Conservation (phyloP, 306 rosid species). For the Prunus davidiana region DNA sequence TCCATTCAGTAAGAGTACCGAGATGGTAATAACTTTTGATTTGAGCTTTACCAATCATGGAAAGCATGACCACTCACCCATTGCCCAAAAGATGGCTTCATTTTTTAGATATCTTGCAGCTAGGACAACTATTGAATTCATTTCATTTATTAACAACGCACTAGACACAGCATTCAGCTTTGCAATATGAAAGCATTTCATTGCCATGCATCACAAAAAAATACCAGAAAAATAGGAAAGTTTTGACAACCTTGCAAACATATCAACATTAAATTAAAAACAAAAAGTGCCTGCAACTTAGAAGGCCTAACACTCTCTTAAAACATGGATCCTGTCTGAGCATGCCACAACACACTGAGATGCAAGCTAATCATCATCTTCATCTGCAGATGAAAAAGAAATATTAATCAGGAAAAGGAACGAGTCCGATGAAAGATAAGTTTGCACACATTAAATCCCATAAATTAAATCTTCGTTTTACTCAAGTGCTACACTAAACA, state of each 20-base stretch:
- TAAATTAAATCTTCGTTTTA: background rate
- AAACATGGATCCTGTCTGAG: conserved; percentile 15
- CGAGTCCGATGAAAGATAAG: background rate
- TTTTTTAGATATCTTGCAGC: background rate
- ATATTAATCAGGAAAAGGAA: background rate
- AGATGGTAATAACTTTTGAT: background rate
- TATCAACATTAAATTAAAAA: conserved; percentile 7
- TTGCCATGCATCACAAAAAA: background rate
- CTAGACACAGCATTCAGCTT: background rate
- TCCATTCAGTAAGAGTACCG: background rate
- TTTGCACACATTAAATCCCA: background rate
- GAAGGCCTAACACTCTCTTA: conserved; percentile 1
- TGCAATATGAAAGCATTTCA: background rate
- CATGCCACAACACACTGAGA: conserved; percentile 22
- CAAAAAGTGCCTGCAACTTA: background rate
- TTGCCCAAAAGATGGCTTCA: background rate
- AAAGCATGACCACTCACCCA: background rate
- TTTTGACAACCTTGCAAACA: conserved; percentile 31
- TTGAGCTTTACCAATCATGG: background rate
- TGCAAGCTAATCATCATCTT: conserved; percentile 50
- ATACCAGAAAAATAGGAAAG: background rate
- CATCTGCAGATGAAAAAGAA: conserved; percentile 44
- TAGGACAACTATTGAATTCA: background rate
- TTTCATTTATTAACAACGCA: conserved; percentile 4
- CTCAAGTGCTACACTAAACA: background rate